Percentiles rank a stretch among this genome's conserved stretches.
phyloP scores from a whole-genome alignment of 306 rosid species.

The Prinsepia uniflora region DNA sequence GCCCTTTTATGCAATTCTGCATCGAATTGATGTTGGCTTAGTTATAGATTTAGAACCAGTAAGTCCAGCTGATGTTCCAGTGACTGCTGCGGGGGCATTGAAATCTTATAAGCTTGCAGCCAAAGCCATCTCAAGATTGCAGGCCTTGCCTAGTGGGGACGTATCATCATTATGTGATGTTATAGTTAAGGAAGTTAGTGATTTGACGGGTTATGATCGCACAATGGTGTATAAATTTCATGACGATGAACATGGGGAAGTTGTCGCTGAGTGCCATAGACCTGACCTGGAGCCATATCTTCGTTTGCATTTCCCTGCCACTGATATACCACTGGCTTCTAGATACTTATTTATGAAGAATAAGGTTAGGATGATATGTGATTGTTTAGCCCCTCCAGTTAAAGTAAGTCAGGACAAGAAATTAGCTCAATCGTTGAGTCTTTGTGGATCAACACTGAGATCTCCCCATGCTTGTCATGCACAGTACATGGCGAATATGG shows the following conservation, averaged over 20 bases:
- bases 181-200: constrained; percentile 43
- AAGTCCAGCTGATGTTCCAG: constrained; percentile 38
- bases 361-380: constrained; percentile 45
- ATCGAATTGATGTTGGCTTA: constrained; percentile 36
- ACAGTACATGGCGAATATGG: constrained; percentile 44
- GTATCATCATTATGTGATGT: constrained; percentile 33
- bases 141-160: constrained; percentile 38
- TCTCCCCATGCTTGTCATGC: constrained; percentile 44
- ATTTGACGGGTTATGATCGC: constrained; percentile 43
- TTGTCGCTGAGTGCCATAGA: constrained; percentile 32
- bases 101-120: constrained; percentile 53
- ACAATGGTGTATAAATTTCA: constrained; percentile 47
- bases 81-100: constrained; percentile 43
- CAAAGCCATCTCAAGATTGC: constrained; percentile 46
- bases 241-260: constrained; percentile 50
- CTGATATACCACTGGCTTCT: constrained; percentile 48
- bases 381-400: constrained; percentile 44
- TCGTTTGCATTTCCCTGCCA: constrained; percentile 45
- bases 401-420: constrained; percentile 36
- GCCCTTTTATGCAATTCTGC: constrained; percentile 48
- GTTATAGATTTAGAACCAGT: constrained; percentile 47
- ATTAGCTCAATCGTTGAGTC: constrained; percentile 38
- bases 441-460: constrained; percentile 40
- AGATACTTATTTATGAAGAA: constrained; percentile 44
- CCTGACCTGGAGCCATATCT: constrained; percentile 42